Base-by-base conservation (phyloP, 371 early-diverging fungal genomes). In the Mortierella sp. region DNA sequence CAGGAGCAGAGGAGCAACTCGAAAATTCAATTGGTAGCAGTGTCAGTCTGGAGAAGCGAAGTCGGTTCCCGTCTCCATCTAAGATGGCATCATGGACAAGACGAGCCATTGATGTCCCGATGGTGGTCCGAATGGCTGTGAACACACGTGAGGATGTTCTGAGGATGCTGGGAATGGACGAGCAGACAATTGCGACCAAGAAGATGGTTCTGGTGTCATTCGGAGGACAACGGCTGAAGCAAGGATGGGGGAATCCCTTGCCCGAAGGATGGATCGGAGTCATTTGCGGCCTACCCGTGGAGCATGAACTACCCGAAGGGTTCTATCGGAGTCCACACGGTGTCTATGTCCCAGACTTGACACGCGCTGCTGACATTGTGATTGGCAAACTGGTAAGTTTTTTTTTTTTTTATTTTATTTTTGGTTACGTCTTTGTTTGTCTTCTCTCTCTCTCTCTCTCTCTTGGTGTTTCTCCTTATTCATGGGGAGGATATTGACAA, bases 261-360 rank as follows among this genome's bases (percentile, higher is more conserved):
- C 95, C 95, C 3, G 83, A 83, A 1, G 91, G 89, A 2, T 94
- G 95, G 95, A 88, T 92, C 28, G 92, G 91, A 46, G 85, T 94
- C 19, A 90, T 92, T 3, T 90, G 90, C 69, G 89, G 90, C 68
- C 84, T 90, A 29, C 86, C 87, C 0, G 85, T 86, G 6, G 77
- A 83, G 29, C 74, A 72, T 53, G 73, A 75, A 52, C 80, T 92
- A 58, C 89, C 91, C 4, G 76, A 72, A 0, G 77, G 84, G 12
- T 89, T 89, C 57, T 92, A 90, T 68, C 66, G 87, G 2, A 88
- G 89, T 26, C 84, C 90, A 0, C 84, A 84, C 48, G 89, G 89
- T 62, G 91, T 90, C 7, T 91, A 89, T 68, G 90, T 93, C 6
- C 95, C 95, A 6, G 93, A 94, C 70, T 73, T 93, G 29, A 88